Evolutionary conservation across 805 yeast species (phyloP).

Genomic region (Ogataea saltuana): DNA sequence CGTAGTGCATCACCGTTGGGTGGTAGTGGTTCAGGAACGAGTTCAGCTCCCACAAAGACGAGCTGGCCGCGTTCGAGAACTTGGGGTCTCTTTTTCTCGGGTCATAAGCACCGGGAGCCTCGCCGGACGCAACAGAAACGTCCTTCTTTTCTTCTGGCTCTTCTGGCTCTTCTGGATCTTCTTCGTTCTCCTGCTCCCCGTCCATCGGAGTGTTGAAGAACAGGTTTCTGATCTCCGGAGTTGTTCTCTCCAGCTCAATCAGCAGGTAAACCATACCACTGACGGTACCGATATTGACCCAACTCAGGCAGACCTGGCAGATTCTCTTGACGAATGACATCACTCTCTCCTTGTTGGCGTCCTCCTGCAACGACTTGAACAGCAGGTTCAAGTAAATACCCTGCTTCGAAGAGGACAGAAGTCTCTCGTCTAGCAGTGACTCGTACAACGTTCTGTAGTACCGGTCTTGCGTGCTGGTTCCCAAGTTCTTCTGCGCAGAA

Average conservation of each 20-base stretch:
- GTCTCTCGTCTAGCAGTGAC: constrained; percentile 79
- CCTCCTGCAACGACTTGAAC: constrained; percentile 79
- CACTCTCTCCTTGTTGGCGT: constrained; percentile 61
- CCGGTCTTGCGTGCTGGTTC: constrained; percentile 48
- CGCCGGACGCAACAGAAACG: neutral
- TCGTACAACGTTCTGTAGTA: constrained; percentile 89
- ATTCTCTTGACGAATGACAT: constrained; percentile 90
- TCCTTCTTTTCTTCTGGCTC: constrained; percentile 23
- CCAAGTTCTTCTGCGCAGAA: constrained; percentile 42
- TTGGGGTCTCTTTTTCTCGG: constrained; percentile 91
- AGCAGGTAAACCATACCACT: constrained; percentile 80
- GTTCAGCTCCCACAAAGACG: constrained; percentile 85
- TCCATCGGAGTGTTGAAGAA: constrained; percentile 55
- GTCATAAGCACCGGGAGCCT: constrained; percentile 52
- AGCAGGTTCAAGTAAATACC: constrained; percentile 86
- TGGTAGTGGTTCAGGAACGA: constrained; percentile 82
- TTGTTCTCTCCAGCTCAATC: constrained; percentile 61
- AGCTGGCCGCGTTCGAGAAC: constrained; percentile 77
- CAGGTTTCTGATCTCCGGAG: constrained; percentile 68
- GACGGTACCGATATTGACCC: constrained; percentile 87
- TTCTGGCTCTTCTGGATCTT: constrained; percentile 35
- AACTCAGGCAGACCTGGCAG: constrained; percentile 77
- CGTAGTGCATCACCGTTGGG: constrained; percentile 86
- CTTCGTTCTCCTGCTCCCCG: constrained; percentile 45
- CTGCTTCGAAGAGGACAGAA: constrained; percentile 86